Conservation (phyloP, 805 yeast genomes). For the Priceomyces castillae region DNA sequence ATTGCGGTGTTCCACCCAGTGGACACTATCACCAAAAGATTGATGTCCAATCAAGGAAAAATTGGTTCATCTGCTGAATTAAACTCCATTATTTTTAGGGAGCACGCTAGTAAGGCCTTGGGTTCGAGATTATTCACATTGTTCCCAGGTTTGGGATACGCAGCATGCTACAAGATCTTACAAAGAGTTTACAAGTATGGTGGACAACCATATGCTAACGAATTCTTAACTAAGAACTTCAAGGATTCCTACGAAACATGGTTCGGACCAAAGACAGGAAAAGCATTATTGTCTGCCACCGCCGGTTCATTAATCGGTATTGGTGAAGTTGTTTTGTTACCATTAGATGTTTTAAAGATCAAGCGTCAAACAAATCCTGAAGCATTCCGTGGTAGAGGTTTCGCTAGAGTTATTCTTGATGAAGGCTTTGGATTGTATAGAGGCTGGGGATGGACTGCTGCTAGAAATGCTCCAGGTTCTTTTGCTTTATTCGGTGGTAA, state of each 20-base stretch:
- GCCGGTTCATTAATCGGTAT: conserved; percentile 98
- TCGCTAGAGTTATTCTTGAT: conserved; percentile 76
- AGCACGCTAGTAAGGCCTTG: conserved; percentile 69
- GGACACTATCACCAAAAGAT: conserved; percentile 95
- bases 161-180: conserved; percentile 92
- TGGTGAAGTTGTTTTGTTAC: conserved; percentile 94
- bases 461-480: conserved; percentile 99
- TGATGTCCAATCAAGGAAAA: conserved; percentile 77
- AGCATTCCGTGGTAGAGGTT: conserved; percentile 97
- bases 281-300: conserved; percentile 94
- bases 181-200: conserved; percentile 99
- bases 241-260: conserved; percentile 63
- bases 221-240: conserved; percentile 76
- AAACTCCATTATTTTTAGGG: conserved; percentile 83
- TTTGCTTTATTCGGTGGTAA: conserved; percentile 98
- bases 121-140: conserved; percentile 73
- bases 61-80: conserved; percentile 63
- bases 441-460: conserved; percentile 99
- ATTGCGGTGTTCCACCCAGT: conserved; percentile 98
- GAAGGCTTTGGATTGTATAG: conserved; percentile 93
- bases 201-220: conserved; percentile 98
- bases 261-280: conserved; percentile 94
- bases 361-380: conserved; percentile 99
- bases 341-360: conserved; percentile 93
- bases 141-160: conserved; percentile 98